Percentiles rank a stretch among this genome's conserved stretches.
Evolutionary conservation across 306 rosid genomes (phyloP).

Genomic region (Cicer yamashitae): DNA sequence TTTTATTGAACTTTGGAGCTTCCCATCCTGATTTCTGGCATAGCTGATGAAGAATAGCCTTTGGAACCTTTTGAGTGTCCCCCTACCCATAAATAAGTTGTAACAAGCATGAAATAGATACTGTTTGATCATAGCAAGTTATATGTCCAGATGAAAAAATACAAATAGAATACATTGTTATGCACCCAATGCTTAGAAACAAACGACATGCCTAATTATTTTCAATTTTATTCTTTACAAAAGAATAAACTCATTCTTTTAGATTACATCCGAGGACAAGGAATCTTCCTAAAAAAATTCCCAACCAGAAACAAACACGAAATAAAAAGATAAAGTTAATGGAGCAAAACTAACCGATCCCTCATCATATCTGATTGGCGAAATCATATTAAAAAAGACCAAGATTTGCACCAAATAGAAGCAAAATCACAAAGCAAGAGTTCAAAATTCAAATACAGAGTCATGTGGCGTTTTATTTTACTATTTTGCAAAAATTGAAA

Average conservation of each 20-base stretch:
- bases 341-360: neutral
- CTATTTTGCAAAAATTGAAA: slow-evolving; percentile 12
- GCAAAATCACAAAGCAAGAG: slow-evolving; percentile 18
- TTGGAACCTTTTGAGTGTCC: slow-evolving; percentile 87
- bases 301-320: neutral
- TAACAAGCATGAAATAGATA: slow-evolving; percentile 26
- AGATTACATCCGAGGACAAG: slow-evolving; percentile 3
- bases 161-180: neutral
- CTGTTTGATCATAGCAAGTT: slow-evolving; percentile 32
- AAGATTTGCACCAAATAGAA: slow-evolving; percentile 24
- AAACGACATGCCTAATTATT: slow-evolving; percentile 12
- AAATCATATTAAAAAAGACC: neutral
- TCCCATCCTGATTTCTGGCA: slow-evolving; percentile 98
- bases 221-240: neutral
- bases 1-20: slow-evolving; percentile 86
- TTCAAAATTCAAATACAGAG: slow-evolving; percentile 22
- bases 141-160: slow-evolving; percentile 22
- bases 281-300: slow-evolving; percentile 16
- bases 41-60: slow-evolving; percentile 92
- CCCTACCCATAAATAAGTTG: slow-evolving; percentile 59
- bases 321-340: slow-evolving; percentile 11
- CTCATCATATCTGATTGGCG: neutral
- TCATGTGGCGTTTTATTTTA: slow-evolving; percentile 31
- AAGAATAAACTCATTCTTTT: slow-evolving; percentile 5
- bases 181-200: slow-evolving; percentile 26